A percentile compares a stretch with the other conserved stretches of the same genome.
These are phyloP conservation scores for Fusarium setosum DNA, from an alignment of 2,329 filamentous ascomycete species.

Conservation along the genomic window DNA sequence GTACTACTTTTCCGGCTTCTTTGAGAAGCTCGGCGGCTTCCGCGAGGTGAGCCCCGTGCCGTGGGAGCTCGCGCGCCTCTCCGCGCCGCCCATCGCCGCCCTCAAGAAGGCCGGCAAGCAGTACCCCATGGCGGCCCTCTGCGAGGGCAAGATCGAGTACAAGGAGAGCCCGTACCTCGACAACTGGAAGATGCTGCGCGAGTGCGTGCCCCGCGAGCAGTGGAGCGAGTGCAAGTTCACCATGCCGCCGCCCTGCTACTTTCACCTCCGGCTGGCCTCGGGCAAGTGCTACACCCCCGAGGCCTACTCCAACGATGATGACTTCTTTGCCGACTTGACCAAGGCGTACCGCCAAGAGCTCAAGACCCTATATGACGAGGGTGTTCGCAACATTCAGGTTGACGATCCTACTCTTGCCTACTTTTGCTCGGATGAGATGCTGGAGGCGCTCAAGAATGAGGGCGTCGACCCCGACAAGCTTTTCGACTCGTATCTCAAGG, in stretches of 20 bases:
- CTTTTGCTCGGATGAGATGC: constrained; percentile 77
- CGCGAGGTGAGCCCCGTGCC: constrained; percentile 52
- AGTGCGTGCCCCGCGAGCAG: constrained; percentile 64
- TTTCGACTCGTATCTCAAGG: constrained; percentile 76
- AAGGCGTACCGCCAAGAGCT: constrained; percentile 67
- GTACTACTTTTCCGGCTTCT: constrained; percentile 62
- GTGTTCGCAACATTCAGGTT: constrained; percentile 68
- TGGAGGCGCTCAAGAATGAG: constrained; percentile 65
- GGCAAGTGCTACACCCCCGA: constrained; percentile 64
- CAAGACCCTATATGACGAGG: constrained; percentile 64
- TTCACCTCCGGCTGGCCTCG: constrained; percentile 65
- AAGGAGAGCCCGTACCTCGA: constrained; percentile 55
- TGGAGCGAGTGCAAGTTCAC: constrained; percentile 76
- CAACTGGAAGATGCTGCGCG: constrained; percentile 54
- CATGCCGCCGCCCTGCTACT: constrained; percentile 75
- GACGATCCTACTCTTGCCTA: constrained; percentile 73
- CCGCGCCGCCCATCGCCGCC: constrained; percentile 53
- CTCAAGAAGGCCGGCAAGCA: constrained; percentile 52
- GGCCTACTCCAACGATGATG: constrained; percentile 63
- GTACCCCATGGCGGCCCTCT: constrained; percentile 54
- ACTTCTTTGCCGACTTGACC: constrained; percentile 68
- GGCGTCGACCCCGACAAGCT: constrained; percentile 73
- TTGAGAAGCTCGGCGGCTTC: constrained; percentile 58
- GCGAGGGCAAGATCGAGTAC: constrained; percentile 56
- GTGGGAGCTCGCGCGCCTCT: constrained; percentile 51